A percentile compares a stretch with the other conserved stretches of the same genome.
phyloP scores from a whole-genome alignment of 345 rosid genomes.

The Euphorbia peplus region DNA sequence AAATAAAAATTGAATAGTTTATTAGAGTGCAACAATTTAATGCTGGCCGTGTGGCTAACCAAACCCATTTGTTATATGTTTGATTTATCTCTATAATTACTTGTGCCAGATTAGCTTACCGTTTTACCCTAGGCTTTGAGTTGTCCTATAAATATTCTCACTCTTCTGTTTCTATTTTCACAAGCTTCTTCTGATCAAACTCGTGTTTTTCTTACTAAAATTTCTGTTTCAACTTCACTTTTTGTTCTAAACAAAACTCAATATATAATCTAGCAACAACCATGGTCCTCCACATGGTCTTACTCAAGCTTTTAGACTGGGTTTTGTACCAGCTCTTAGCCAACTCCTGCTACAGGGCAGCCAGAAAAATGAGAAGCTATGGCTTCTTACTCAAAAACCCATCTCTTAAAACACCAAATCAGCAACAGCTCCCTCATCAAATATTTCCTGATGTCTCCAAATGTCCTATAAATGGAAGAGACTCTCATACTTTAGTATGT shows the following conservation, averaged over 20 bases:
- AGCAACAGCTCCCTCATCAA: constrained; percentile 25
- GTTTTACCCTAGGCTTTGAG: neutral
- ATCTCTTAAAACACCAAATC: constrained; percentile 30
- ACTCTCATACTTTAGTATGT: constrained; percentile 42
- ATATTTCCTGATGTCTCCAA: constrained; percentile 27
- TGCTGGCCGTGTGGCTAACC: constrained; percentile 42
- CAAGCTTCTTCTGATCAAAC: neutral
- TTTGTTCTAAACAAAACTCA: too few relatives aligned
- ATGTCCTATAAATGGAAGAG: constrained; percentile 31
- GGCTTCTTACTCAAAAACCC: constrained; percentile 45
- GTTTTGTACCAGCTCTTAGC: constrained; percentile 55
- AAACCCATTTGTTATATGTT: constrained; percentile 24
- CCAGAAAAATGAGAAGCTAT: constrained; percentile 54
- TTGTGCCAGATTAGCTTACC: neutral
- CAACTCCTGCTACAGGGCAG: constrained; percentile 60
- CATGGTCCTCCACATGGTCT: constrained; percentile 52
- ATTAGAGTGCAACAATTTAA: constrained; percentile 24
- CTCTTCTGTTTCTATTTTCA: constrained; percentile 20
- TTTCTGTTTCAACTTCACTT: neutral
- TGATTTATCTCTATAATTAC: constrained; percentile 9
- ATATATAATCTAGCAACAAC: constrained; percentile 26
- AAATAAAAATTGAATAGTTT: too few relatives aligned
- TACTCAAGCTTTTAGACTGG: constrained; percentile 58
- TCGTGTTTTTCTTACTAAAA: too few relatives aligned
- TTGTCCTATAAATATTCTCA: constrained; percentile 37